phyloP scores from a whole-genome alignment of 2,329 filamentous ascomycete genomes.

The Drechslera avenae region DNA sequence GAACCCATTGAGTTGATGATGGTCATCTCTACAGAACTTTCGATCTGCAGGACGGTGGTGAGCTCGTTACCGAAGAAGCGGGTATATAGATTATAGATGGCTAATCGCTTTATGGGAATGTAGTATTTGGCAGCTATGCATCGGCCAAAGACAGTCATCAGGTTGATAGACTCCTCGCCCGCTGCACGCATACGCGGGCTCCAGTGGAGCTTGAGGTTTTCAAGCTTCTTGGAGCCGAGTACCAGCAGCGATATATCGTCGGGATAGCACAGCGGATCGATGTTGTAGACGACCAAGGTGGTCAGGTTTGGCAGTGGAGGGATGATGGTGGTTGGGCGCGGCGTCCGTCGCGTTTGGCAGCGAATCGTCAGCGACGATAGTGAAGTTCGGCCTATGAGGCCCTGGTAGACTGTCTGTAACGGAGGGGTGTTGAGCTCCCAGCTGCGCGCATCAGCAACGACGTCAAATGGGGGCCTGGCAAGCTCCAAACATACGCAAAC shows the following conservation, averaged over 20 bases:
- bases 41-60: conserved; percentile 51
- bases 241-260: conserved; percentile 66
- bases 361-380: conserved; percentile 61
- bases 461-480: not conserved
- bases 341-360: conserved; percentile 62
- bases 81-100: conserved; percentile 64
- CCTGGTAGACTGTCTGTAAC: conserved; percentile 62
- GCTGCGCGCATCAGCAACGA: conserved; percentile 40
- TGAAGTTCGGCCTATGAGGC: conserved; percentile 54
- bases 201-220: conserved; percentile 64
- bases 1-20: conserved; percentile 60
- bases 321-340: conserved; percentile 61
- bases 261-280: conserved; percentile 68
- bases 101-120: conserved; percentile 57
- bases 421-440: conserved; percentile 68
- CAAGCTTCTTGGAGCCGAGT: conserved; percentile 58
- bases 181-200: conserved; percentile 64
- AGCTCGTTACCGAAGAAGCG: conserved; percentile 55
- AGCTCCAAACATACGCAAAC: conserved; percentile 53
- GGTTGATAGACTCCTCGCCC: conserved; percentile 62
- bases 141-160: conserved; percentile 62
- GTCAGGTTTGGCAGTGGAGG: conserved; percentile 62
- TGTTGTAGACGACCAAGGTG: conserved; percentile 61
- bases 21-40: conserved; percentile 55
- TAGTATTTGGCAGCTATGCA: conserved; percentile 55